Percentiles rank a stretch among this genome's conserved stretches.
Evolutionary conservation across 306 rosid genomes (phyloP).

Genomic region (Quillaja saponaria): DNA sequence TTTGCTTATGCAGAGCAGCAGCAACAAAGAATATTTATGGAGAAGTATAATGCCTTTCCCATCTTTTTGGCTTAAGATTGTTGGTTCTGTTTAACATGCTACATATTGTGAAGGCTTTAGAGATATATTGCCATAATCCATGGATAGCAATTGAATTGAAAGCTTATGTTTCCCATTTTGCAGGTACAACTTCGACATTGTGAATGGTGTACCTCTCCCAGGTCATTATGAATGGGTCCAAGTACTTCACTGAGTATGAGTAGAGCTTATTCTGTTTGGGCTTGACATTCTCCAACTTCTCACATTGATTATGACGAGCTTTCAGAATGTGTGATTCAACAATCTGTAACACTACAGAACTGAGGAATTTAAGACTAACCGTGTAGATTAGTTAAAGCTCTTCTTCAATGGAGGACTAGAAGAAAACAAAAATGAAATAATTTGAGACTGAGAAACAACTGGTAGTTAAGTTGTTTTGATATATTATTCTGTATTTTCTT

Average conservation of each 20-base stretch:
- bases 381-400: conserved; percentile 30
- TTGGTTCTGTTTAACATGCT: not conserved
- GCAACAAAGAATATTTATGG: conserved; percentile 69
- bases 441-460: conserved; percentile 23
- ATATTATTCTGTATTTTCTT: conserved; percentile 23
- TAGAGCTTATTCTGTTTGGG: conserved; percentile 15
- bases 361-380: conserved; percentile 28
- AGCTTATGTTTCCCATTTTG: conserved; percentile 23
- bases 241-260: conserved; percentile 52
- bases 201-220: conserved; percentile 64
- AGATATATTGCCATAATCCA: not conserved
- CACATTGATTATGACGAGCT: conserved; percentile 29
- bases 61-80: not conserved
- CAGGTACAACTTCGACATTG: conserved; percentile 90
- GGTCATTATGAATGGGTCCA: conserved; percentile 92
- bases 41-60: conserved; percentile 50
- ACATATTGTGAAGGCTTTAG: not conserved
- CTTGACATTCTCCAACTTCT: conserved; percentile 20
- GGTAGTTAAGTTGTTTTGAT: conserved; percentile 37
- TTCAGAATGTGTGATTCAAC: conserved; percentile 36
- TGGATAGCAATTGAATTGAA: not conserved
- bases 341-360: conserved; percentile 31
- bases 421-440: conserved; percentile 16
- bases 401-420: conserved; percentile 23
- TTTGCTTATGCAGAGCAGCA: conserved; percentile 71